Evolutionary conservation across 176 grass and related monocot species (phyloP).

Genomic region (Avena eriantha): DNA sequence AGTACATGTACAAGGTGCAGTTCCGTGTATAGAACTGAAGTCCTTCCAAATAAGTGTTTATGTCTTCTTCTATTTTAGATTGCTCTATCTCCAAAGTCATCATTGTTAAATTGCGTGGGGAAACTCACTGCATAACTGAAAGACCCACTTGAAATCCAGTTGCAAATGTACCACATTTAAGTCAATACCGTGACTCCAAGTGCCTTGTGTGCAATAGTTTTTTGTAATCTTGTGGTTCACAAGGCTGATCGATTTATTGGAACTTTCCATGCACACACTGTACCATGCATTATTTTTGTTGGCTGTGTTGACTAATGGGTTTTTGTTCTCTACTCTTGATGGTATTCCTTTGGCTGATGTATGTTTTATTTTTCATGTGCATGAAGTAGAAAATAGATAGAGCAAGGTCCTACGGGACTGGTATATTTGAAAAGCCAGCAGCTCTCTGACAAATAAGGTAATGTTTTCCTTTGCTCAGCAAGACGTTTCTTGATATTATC

Average conservation of each 20-base stretch:
- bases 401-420: slow-evolving; percentile 80
- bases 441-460: slow-evolving; percentile 99
- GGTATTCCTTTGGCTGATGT: slow-evolving; percentile 29
- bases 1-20: too few species aligned
- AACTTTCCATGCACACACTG: neutral
- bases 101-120: too few species aligned
- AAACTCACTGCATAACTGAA: neutral
- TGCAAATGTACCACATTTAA: neutral
- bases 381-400: slow-evolving; percentile 93
- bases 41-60: too few species aligned
- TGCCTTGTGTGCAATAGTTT: neutral
- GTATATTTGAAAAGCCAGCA: slow-evolving; percentile 86
- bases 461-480: neutral
- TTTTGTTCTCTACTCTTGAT: neutral
- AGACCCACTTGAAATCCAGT: neutral
- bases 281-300: too few species aligned
- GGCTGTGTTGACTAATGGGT: too few species aligned
- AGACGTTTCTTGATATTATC: slow-evolving; percentile 30
- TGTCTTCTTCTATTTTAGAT: too few species aligned
- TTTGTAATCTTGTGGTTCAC: slow-evolving; percentile 30
- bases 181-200: neutral
- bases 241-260: neutral
- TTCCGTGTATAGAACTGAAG: too few species aligned
- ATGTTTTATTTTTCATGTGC: slow-evolving; percentile 39
- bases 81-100: too few species aligned